phyloP scores from a whole-genome alignment of 2,329 filamentous ascomycete genomes.

The Aspergillus versicolor region DNA sequence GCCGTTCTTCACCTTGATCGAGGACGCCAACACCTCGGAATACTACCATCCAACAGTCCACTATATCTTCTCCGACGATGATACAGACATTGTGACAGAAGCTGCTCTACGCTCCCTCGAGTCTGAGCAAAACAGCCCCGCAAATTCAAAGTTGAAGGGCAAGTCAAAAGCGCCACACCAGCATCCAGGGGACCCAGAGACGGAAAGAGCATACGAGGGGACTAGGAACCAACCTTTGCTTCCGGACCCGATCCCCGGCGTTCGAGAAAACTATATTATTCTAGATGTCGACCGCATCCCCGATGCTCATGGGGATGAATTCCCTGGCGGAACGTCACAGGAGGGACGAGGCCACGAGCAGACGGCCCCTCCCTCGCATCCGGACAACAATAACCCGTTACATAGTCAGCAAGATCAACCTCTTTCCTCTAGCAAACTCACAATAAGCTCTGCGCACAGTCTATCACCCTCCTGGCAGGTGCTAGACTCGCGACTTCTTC shows the following conservation, averaged over 20 bases:
- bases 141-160: conserved; percentile 22
- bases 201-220: conserved; percentile 16
- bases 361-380: conserved; percentile 2
- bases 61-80: conserved; percentile 93
- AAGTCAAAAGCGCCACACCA: conserved; percentile 2
- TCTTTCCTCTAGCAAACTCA: conserved; percentile 36
- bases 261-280: conserved; percentile 57
- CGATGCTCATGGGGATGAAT: not conserved
- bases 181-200: conserved; percentile 7
- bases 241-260: conserved; percentile 47
- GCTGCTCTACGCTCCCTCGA: conserved; percentile 60
- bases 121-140: conserved; percentile 36
- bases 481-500: conserved; percentile 52
- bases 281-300: conserved; percentile 50
- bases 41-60: conserved; percentile 83
- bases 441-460: conserved; percentile 68
- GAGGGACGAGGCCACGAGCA: conserved; percentile 21
- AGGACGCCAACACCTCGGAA: conserved; percentile 69
- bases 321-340: conserved; percentile 16
- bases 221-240: conserved; percentile 37
- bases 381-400: conserved; percentile 9
- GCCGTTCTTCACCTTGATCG: conserved; percentile 82
- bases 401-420: conserved; percentile 1
- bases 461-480: conserved; percentile 74
- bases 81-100: conserved; percentile 71